Evolutionary conservation across 1,284 basidiomycete genomes (phyloP), one percentile per base, ranked within the genome.

Genomic region (Stygiomarasmius scandens): DNA sequence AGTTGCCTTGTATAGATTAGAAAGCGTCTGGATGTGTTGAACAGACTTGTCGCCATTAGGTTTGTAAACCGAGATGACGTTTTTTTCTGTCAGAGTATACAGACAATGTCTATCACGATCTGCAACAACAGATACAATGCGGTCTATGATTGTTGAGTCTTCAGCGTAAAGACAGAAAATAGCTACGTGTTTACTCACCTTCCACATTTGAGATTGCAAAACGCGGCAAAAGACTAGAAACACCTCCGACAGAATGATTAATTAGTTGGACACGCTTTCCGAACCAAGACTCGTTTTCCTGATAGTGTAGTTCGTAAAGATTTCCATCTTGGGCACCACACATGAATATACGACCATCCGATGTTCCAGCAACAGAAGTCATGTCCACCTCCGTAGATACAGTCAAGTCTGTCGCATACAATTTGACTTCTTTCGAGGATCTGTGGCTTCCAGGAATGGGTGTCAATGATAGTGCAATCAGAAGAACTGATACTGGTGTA

Each of bases 221-320:
- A 43, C 83, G 80, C 52, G 89, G 90, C 25, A 91, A 77, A 46
- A 92, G 75, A 66, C 87, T 91, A 63, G 86, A 83, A 49, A 93
- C 80, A n/a, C 88, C 83, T 48, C 87, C 83, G 19, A 89, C 76
- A 19, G 89, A 90, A 64, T 92, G 90, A 67, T 96, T 96, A 68
- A 92, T 81, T 56, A 96, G 76, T 65, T 92, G 87, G 51, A 92
- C 82, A 52, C 85, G 79, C 70, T 93, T 94, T 56, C 87, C 92
- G 75, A 98, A 96, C 95, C 95, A 98, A 1, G 92, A 92, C 68
- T 96, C 92, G 63, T 84, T 89, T 61, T 92, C 87, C 67, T 95
- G 92, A 72, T 99, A 99, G 67, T 93, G 89, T 50, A 99, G 76
- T 74, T 98, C 97, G 71, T 97, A 98, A 44, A 98, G 74, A 68